Conservation (phyloP, 225 moss, liverwort and hornwort species). For the Pseudisothecium myosuroides region DNA sequence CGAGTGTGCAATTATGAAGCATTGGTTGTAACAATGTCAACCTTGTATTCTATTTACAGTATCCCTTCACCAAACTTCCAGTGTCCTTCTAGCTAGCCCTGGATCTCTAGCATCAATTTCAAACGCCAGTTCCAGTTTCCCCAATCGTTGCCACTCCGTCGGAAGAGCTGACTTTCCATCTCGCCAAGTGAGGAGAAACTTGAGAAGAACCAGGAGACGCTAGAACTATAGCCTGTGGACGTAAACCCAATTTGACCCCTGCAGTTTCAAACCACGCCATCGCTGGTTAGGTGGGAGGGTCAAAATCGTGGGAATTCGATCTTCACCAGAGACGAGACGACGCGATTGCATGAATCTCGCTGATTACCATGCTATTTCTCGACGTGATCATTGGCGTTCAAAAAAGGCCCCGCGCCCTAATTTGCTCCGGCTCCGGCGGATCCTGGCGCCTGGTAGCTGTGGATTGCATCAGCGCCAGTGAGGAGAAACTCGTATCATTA, state of each 20-base stretch:
- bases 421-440: not conserved
- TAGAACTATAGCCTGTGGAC: not conserved
- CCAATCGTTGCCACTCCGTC: not conserved
- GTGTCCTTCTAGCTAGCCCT: not conserved
- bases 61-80: not conserved
- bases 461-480: not conserved
- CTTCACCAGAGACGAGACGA: not conserved
- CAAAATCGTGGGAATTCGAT: not conserved
- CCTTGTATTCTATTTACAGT: not conserved
- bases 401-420: not conserved
- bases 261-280: not conserved
- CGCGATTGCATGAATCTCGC: constrained; percentile 2
- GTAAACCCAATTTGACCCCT: not conserved
- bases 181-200: not conserved
- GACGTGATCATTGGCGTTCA: not conserved
- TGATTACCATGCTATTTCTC: not conserved
- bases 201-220: not conserved
- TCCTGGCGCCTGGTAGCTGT: not conserved
- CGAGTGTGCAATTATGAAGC: not conserved
- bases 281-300: not conserved
- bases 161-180: not conserved
- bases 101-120: not conserved
- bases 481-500: not conserved
- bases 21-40: not conserved
- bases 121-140: not conserved